A percentile compares a stretch with the other conserved stretches of the same genome.
These are phyloP conservation scores for Cyberlindnera japonica DNA, from an alignment of 805 yeast species.

Conservation along the genomic window DNA sequence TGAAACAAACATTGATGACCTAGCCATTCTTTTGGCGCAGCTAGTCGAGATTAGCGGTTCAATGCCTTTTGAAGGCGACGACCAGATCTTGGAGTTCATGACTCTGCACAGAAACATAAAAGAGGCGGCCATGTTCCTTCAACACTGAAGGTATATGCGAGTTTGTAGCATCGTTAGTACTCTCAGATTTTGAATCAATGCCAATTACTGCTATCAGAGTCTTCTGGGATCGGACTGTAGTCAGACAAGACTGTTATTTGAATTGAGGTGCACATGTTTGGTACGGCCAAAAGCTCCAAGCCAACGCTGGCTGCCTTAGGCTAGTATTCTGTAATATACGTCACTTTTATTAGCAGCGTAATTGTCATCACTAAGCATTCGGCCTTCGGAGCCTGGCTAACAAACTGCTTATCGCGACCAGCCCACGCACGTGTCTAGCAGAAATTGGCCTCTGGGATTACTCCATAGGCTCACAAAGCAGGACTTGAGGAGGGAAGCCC, in stretches of 20 bases:
- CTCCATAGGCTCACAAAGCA: background rate
- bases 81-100: slow-evolving; percentile 4
- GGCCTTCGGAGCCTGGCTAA: background rate
- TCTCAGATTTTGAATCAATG: too few relatives aligned
- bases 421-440: slow-evolving; percentile 4
- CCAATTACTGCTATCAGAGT: background rate
- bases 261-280: too few relatives aligned
- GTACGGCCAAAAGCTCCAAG: too few relatives aligned
- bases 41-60: slow-evolving; percentile 2
- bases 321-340: background rate
- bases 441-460: background rate
- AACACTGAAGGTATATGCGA: too few relatives aligned
- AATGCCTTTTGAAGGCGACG: slow-evolving; percentile 4
- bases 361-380: slow-evolving; percentile 2
- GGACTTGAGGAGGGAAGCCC: too few relatives aligned
- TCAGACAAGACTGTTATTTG: too few relatives aligned
- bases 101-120: slow-evolving; percentile 2
- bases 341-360: background rate
- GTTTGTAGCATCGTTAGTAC: too few relatives aligned
- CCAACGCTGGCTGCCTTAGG: too few relatives aligned
- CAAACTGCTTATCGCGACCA: slow-evolving; percentile 4
- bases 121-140: slow-evolving; percentile 1
- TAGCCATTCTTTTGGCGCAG: slow-evolving; percentile 4
- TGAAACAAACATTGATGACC: background rate
- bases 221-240: too few relatives aligned